Percentiles rank a stretch among this genome's conserved stretches.
Conservation (phyloP, 129 eudicot species). For the Silybum marianum region DNA sequence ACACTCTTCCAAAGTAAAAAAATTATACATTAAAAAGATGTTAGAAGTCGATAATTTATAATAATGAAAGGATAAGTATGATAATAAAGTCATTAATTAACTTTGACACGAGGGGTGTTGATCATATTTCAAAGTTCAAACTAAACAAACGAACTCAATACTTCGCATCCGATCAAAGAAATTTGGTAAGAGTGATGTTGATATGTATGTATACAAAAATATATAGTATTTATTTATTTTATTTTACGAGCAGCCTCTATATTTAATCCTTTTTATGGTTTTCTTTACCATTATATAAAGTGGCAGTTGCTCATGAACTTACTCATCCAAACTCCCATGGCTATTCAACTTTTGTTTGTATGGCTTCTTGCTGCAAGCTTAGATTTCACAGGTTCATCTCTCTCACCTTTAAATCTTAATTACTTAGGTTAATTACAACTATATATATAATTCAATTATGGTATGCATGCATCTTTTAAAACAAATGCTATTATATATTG, state of each 20-base stretch:
- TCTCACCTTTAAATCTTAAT: background rate
- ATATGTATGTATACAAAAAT: no score
- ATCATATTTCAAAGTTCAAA: no score
- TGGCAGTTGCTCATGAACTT: conserved; percentile 1
- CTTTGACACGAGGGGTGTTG: background rate
- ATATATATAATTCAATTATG: no score
- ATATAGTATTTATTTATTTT: no score
- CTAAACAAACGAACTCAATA: background rate
- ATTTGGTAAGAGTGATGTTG: background rate
- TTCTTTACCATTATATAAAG: conserved; percentile 26
- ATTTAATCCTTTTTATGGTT: background rate
- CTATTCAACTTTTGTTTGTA: conserved; percentile 21
- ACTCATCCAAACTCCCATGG: conserved; percentile 28
- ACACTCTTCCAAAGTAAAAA: no score
- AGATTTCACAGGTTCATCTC: conserved; percentile 17
- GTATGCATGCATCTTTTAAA: background rate
- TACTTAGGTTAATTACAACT: background rate
- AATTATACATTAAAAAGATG: no score
- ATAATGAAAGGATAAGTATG: no score
- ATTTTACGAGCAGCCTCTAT: conserved; percentile 8
- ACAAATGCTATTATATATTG: background rate
- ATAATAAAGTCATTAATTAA: no score
- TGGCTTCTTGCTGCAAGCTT: conserved; percentile 27
- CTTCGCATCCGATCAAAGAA: background rate
- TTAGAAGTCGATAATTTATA: no score